These are phyloP conservation scores for Epichloe uncinata DNA, from an alignment of 2,329 filamentous ascomycete species.

Conservation along the genomic window DNA sequence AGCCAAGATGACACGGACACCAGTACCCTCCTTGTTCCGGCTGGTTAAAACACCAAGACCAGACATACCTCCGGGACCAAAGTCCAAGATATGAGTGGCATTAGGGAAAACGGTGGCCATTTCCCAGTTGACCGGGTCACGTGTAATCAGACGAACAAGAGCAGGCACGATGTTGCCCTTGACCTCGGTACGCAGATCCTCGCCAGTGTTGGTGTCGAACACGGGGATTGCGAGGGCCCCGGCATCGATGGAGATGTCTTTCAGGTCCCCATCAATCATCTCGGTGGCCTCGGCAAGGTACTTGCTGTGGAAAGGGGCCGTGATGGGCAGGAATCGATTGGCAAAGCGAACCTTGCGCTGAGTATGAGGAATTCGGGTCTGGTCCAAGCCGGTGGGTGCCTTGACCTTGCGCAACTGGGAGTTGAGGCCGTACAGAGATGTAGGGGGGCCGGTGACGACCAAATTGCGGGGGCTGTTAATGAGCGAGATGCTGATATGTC, in stretches of 20 bases:
- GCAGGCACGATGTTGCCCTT: slow-evolving; percentile 72
- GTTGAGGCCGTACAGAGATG: slow-evolving; percentile 93
- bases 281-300: slow-evolving; percentile 74
- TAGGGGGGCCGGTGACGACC: slow-evolving; percentile 84
- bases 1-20: slow-evolving; percentile 89
- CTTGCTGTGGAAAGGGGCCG: slow-evolving; percentile 94
- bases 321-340: slow-evolving; percentile 95
- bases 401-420: slow-evolving; percentile 92
- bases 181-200: slow-evolving; percentile 61
- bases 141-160: slow-evolving; percentile 84
- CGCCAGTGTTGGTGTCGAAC: slow-evolving; percentile 78
- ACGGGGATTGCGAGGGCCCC: slow-evolving; percentile 70
- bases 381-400: slow-evolving; percentile 91
- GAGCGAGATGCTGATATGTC: slow-evolving; percentile 89
- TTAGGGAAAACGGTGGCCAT: slow-evolving; percentile 80
- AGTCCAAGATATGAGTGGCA: slow-evolving; percentile 91
- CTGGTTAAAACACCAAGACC: slow-evolving; percentile 92
- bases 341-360: slow-evolving; percentile 94
- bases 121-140: slow-evolving; percentile 92
- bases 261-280: slow-evolving; percentile 76
- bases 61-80: slow-evolving; percentile 92
- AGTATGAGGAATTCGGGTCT: slow-evolving; percentile 86
- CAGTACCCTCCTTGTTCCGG: slow-evolving; percentile 97
- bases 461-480: slow-evolving; percentile 96
- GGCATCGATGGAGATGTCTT: slow-evolving; percentile 63